Percentiles rank a stretch among this genome's conserved stretches.
phyloP scores from a whole-genome alignment of 2,329 filamentous ascomycete species.

The Cladophialophora exuberans region DNA sequence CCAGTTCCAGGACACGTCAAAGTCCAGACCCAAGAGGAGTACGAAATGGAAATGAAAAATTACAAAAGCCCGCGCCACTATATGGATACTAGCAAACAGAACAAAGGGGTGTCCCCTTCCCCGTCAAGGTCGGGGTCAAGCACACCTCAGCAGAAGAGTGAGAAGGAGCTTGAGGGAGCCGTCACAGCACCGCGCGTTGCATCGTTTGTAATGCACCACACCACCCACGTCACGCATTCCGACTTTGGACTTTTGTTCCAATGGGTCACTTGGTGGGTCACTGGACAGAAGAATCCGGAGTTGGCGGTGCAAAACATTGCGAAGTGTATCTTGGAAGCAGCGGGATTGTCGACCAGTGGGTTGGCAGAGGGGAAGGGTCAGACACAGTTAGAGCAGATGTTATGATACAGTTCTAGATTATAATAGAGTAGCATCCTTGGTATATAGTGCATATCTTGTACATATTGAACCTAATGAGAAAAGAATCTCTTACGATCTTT shows the following conservation, averaged over 20 bases:
- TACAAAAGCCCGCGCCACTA: slow-evolving; percentile 10
- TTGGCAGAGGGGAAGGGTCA: background rate
- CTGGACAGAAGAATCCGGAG: slow-evolving; percentile 46
- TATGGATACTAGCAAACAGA: slow-evolving; percentile 11
- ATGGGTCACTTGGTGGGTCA: slow-evolving; percentile 57
- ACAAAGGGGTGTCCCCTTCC: background rate
- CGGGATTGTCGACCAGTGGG: background rate
- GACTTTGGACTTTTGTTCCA: slow-evolving; percentile 70
- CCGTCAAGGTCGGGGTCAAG: background rate
- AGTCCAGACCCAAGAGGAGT: slow-evolving; percentile 14
- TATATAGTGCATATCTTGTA: no score
- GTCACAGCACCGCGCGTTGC: no score
- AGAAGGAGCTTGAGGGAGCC: no score
- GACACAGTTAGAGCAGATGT: background rate
- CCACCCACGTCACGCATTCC: background rate
- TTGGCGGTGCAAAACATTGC: slow-evolving; percentile 10
- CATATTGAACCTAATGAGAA: no score
- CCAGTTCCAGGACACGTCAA: slow-evolving; percentile 3
- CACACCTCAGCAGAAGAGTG: background rate
- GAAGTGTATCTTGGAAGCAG: background rate
- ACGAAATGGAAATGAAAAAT: background rate
- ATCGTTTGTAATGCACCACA: background rate
- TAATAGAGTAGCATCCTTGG: background rate
- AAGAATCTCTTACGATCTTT: no score
- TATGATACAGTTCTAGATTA: background rate